Conservation (phyloP, 495 filamentous ascomycete genomes). For the Cladorrhinum samala region DNA sequence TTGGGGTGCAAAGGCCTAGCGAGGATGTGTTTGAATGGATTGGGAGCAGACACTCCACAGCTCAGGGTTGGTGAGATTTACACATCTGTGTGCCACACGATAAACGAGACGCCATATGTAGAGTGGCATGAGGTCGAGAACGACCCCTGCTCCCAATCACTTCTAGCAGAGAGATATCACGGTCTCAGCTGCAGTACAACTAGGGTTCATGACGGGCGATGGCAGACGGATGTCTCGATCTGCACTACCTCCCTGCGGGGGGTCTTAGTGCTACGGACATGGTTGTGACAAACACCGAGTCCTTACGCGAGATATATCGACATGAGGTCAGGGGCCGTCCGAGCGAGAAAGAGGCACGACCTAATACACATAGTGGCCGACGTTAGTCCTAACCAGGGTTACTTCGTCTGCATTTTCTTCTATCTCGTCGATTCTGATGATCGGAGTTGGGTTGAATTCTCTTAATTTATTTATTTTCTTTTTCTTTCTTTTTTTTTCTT, state of each 20-base stretch:
- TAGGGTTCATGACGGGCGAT: conserved; percentile 22
- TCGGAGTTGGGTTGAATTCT: too few species aligned
- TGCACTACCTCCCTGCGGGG: conserved; percentile 14
- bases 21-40: too few species aligned
- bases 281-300: neutral
- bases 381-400: neutral
- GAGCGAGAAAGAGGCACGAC: neutral
- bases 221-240: conserved; percentile 25
- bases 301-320: conserved; percentile 17
- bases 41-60: neutral
- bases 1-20: too few species aligned
- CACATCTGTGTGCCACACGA: conserved; percentile 6
- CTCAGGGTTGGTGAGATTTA: too few species aligned
- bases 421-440: neutral
- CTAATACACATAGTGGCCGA: neutral
- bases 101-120: conserved; percentile 2
- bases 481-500: too few species aligned
- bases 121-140: neutral
- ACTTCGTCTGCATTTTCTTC: neutral
- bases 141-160: too few species aligned
- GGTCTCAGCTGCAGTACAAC: conserved; percentile 12
- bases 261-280: conserved; percentile 3
- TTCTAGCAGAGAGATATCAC: too few species aligned
- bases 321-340: neutral
- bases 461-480: too few species aligned